Evolutionary conservation across 2,329 filamentous ascomycete species (phyloP).

Genomic region (Trichoderma simmonsii): DNA sequence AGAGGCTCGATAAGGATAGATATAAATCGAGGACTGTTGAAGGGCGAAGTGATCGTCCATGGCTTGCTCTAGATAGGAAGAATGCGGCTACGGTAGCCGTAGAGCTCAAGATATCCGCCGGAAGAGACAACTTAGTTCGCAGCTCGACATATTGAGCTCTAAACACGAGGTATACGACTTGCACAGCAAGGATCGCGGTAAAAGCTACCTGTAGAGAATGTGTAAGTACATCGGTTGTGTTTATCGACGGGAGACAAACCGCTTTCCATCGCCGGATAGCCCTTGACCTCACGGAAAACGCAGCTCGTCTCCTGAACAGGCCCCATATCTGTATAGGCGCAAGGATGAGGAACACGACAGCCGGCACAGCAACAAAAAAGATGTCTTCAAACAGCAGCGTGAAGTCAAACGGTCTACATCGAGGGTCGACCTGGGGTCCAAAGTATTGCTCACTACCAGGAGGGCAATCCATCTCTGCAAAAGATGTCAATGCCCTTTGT

Average conservation of each 20-base stretch:
- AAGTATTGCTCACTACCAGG: constrained; percentile 21
- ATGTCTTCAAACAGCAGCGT: constrained; percentile 30
- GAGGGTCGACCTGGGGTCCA: constrained; percentile 24
- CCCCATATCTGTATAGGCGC: constrained; percentile 7
- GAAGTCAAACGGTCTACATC: constrained; percentile 30
- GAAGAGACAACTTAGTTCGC: constrained; percentile 21
- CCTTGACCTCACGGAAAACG: constrained; percentile 1
- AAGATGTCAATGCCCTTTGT: not conserved
- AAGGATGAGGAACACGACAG: constrained; percentile 23
- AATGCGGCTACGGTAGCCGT: constrained; percentile 18
- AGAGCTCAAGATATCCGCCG: constrained; percentile 23
- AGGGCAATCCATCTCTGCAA: not conserved
- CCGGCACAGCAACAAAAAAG: constrained; percentile 25
- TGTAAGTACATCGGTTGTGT: not conserved
- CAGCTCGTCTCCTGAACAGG: constrained; percentile 11
- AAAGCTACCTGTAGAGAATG: constrained; percentile 12
- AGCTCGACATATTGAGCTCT: constrained; percentile 6
- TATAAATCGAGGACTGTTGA: constrained; percentile 27
- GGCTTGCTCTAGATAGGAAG: constrained; percentile 22
- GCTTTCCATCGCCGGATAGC: constrained; percentile 1
- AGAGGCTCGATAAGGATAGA: constrained; percentile 21
- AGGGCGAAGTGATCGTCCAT: constrained; percentile 25
- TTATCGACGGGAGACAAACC: not conserved
- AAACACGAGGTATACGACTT: constrained; percentile 22
- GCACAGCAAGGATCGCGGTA: constrained; percentile 18